These are phyloP conservation scores for Apostasia ramifera DNA, from an alignment of 106 monocot genomes.

Conservation along the genomic window DNA sequence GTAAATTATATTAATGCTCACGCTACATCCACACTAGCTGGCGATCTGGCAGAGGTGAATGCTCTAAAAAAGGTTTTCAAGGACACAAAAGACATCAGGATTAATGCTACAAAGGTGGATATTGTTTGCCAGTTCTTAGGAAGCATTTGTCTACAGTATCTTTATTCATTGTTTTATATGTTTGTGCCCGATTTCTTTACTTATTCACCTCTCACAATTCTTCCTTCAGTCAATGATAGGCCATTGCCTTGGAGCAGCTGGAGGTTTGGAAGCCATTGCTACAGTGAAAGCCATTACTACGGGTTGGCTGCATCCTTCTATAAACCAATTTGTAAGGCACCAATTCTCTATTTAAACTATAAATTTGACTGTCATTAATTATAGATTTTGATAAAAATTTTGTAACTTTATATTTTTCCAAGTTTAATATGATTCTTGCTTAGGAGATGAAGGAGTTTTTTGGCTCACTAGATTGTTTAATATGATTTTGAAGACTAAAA, in stretches of 20 bases:
- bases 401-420: no score
- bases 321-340: constrained; percentile 93
- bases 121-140: background rate
- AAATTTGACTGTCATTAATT: no score
- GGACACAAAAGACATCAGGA: constrained; percentile 70
- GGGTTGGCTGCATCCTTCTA: constrained; percentile 84
- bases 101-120: constrained; percentile 87
- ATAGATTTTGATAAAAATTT: no score
- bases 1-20: constrained; percentile 99
- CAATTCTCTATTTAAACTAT: background rate
- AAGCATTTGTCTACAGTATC: background rate
- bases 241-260: constrained; percentile 93
- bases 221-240: constrained; percentile 90
- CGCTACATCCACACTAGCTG: constrained; percentile 97
- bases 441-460: no score
- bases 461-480: no score
- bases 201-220: constrained; percentile 6
- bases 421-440: no score
- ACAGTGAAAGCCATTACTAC: constrained; percentile 91
- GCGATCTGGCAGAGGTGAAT: constrained; percentile 96
- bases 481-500: no score
- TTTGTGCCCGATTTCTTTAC: background rate
- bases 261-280: constrained; percentile 96
- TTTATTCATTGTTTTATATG: background rate
- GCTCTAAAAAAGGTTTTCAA: constrained; percentile 95